phyloP scores from a whole-genome alignment of 2,329 filamentous ascomycete genomes.

The Neobulgaria alba region DNA sequence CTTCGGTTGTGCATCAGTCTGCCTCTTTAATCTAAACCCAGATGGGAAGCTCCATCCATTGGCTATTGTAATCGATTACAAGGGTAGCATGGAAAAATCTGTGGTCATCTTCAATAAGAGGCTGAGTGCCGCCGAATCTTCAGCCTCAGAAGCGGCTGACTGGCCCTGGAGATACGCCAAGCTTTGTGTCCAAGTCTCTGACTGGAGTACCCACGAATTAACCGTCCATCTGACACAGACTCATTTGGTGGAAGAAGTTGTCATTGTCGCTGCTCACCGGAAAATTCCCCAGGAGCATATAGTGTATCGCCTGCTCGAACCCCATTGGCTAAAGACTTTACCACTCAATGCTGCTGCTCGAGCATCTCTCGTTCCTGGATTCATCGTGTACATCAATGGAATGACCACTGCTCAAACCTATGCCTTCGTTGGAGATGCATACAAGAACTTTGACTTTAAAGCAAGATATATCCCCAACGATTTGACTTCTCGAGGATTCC shows the following conservation, averaged over 20 bases:
- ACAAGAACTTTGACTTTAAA: conserved; percentile 37
- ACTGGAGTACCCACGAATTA: conserved; percentile 42
- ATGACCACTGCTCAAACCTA: conserved; percentile 31
- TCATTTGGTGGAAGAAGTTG: conserved; percentile 39
- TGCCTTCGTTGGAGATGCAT: conserved; percentile 33
- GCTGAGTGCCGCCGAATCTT: conserved; percentile 27
- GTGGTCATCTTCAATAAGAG: conserved; percentile 42
- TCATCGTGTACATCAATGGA: conserved; percentile 37
- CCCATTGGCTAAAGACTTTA: conserved; percentile 43
- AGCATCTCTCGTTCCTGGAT: conserved; percentile 35
- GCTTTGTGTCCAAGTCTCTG: conserved; percentile 38
- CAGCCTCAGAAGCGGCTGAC: conserved; percentile 32
- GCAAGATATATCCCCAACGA: conserved; percentile 18
- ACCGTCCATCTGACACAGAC: conserved; percentile 37
- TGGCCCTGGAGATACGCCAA: conserved; percentile 47
- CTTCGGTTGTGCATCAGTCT: conserved; percentile 32
- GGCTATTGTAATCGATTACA: conserved; percentile 41
- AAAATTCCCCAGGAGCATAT: conserved; percentile 34
- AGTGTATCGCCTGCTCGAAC: conserved; percentile 36
- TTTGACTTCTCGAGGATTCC: neutral
- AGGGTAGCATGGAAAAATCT: conserved; percentile 34
- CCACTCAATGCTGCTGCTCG: conserved; percentile 40
- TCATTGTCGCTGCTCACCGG: conserved; percentile 39
- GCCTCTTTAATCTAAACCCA: conserved; percentile 35
- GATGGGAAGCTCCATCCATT: conserved; percentile 40